Base-by-base conservation (phyloP, 140 eudicot genomes). In the Stevia rebaudiana region DNA sequence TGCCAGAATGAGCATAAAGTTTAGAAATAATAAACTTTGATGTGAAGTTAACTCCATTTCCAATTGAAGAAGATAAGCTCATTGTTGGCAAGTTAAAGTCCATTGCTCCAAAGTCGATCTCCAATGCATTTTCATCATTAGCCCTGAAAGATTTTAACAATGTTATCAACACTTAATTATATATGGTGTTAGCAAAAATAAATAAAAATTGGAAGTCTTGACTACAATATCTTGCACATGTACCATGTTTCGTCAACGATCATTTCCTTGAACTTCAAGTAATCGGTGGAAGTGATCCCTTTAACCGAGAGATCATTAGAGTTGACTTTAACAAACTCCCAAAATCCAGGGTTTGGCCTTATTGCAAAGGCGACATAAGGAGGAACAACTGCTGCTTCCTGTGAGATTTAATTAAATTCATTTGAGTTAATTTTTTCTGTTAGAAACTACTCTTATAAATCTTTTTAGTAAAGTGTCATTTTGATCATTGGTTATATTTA, bases 381-480 rank as follows among this genome's bases (percentile, higher is more conserved):
- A 77, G 98, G 98, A 31, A 91, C 82, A 69, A 87, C 75, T 9
- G 89, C 96, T 18, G 98, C 98, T 81, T 91, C 98, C 98, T 91
- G 73, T 44, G 47, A 65, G 17, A 13, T 52, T 23, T 18, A 4
- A 13, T 23, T 8, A 36, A 40, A 72, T 25, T 40, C 50, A 25
- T 8, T 28, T 28, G 4, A 28, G 2, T 4, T 28, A 28, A 28
- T 31, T 9, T 36, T 13, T 4, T 39, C 6, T 49, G 33, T 19
- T 39, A 62, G 3, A 67, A n/a, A n/a, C n/a, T n/a, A n/a, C n/a
- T n/a, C n/a, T n/a, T n/a, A n/a, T n/a, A n/a, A n/a, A n/a, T n/a
- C n/a, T n/a, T n/a, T n/a, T n/a, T n/a, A n/a, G n/a, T n/a, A n/a
- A n/a, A n/a, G n/a, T n/a, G n/a, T n/a, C n/a, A n/a, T n/a, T n/a